Percentiles rank a stretch among this genome's conserved stretches.
These are phyloP conservation scores for Naematelia encephala DNA, from an alignment of 768 basidiomycete genomes.

Conservation along the genomic window DNA sequence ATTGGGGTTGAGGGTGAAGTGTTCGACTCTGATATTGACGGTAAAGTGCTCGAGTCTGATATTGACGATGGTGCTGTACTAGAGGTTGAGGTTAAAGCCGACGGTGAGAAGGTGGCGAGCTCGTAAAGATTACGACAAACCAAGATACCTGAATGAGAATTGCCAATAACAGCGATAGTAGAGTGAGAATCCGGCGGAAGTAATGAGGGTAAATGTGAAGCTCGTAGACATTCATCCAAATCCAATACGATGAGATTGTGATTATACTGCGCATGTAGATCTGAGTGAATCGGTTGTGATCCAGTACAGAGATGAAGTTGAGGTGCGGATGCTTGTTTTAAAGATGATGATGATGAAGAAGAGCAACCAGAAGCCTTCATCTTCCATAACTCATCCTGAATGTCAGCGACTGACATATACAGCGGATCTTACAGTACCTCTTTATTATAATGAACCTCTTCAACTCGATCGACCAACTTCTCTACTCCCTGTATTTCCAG, in stretches of 20 bases:
- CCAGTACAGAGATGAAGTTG: conserved; percentile 29
- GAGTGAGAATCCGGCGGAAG: conserved; percentile 12
- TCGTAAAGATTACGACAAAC: conserved; percentile 29
- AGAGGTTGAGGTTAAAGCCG: not conserved
- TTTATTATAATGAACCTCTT: conserved; percentile 6
- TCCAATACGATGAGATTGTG: conserved; percentile 16
- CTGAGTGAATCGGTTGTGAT: conserved; percentile 17
- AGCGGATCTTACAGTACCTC: too few relatives aligned
- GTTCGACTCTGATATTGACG: too few relatives aligned
- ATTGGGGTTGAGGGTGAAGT: too few relatives aligned
- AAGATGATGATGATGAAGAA: too few relatives aligned
- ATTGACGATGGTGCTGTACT: not conserved
- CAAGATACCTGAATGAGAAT: conserved; percentile 34
- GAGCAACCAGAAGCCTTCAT: conserved; percentile 1
- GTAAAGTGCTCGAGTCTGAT: not conserved
- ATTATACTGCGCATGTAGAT: conserved; percentile 19
- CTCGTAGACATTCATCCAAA: conserved; percentile 24
- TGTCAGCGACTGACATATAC: too few relatives aligned
- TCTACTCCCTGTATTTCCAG: conserved; percentile 7
- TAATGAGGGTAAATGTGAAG: conserved; percentile 14
- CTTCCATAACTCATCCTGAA: conserved; percentile 16
- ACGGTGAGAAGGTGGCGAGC: not conserved
- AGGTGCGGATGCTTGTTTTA: not conserved
- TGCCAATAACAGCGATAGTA: conserved; percentile 26
- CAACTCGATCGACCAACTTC: conserved; percentile 12